phyloP scores from a whole-genome alignment of 768 basidiomycete genomes.

The Serpula lacrymans region DNA sequence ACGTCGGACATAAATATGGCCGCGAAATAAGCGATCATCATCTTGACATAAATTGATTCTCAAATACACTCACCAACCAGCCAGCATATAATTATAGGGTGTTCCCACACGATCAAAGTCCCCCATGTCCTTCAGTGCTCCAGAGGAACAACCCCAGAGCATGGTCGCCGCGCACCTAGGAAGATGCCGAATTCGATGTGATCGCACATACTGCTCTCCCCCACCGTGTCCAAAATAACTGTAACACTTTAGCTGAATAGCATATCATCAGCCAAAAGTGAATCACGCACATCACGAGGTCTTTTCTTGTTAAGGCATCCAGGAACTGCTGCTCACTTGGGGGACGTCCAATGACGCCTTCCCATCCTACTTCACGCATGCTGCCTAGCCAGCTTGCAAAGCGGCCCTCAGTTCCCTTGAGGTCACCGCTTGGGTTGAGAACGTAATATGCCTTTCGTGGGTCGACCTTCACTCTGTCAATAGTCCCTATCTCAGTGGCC shows the following conservation, averaged over 20 bases:
- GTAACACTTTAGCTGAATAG: background rate
- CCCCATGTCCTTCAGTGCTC: constrained; percentile 82
- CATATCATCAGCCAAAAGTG: background rate
- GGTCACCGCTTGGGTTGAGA: constrained; percentile 91
- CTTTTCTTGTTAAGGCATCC: constrained; percentile 65
- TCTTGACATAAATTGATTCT: background rate
- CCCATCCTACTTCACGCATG: constrained; percentile 79
- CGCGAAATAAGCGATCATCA: constrained; percentile 3
- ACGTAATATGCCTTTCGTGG: constrained; percentile 74
- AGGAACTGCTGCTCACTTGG: constrained; percentile 85
- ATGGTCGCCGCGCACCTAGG: constrained; percentile 88
- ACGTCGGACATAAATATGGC: constrained; percentile 4
- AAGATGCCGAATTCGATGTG: constrained; percentile 79
- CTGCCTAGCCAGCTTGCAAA: constrained; percentile 76
- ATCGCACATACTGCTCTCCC: constrained; percentile 90
- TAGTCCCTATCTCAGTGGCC: constrained; percentile 14
- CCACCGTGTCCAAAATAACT: constrained; percentile 99
- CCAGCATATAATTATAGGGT: constrained; percentile 94
- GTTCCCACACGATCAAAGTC: constrained; percentile 92
- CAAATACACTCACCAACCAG: constrained; percentile 78
- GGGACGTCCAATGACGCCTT: constrained; percentile 68
- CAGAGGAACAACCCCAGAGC: constrained; percentile 99
- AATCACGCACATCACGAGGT: constrained; percentile 82
- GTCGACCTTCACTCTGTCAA: constrained; percentile 57
- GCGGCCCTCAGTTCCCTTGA: constrained; percentile 75